Conservation (phyloP, 1,284 basidiomycete species). For the Neolentinus lepideus region DNA sequence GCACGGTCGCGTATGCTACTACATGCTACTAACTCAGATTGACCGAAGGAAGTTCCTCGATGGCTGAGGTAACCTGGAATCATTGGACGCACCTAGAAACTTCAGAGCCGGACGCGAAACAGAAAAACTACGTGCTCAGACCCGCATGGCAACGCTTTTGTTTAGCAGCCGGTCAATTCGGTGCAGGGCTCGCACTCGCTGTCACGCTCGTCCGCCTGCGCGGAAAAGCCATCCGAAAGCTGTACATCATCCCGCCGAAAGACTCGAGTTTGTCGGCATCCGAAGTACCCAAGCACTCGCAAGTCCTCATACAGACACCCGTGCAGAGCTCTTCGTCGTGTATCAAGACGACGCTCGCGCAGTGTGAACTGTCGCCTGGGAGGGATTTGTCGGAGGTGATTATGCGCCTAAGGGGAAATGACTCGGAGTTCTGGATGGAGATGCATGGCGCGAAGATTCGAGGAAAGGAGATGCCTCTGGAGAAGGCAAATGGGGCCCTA, state of each 20-base stretch:
- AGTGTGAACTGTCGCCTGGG: slow-evolving; percentile 25
- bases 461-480: slow-evolving; percentile 19
- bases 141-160: slow-evolving; percentile 30
- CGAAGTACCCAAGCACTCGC: slow-evolving; percentile 1
- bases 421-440: slow-evolving; percentile 34
- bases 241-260: slow-evolving; percentile 25
- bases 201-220: slow-evolving; percentile 25
- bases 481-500: slow-evolving; percentile 15
- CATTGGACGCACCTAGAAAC: slow-evolving; percentile 27
- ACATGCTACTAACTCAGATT: neutral
- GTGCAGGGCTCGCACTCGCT: slow-evolving; percentile 25
- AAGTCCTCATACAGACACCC: slow-evolving; percentile 30
- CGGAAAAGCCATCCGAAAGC: slow-evolving; percentile 26
- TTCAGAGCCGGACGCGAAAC: slow-evolving; percentile 10
- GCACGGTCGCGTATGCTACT: neutral
- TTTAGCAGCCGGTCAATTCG: slow-evolving; percentile 23
- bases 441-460: slow-evolving; percentile 25
- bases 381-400: slow-evolving; percentile 29
- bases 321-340: slow-evolving; percentile 25
- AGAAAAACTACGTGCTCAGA: slow-evolving; percentile 20
- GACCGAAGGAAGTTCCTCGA: slow-evolving; percentile 17
- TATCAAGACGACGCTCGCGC: slow-evolving; percentile 24
- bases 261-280: neutral
- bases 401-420: slow-evolving; percentile 26
- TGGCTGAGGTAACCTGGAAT: slow-evolving; percentile 29